phyloP scores from a whole-genome alignment of 2,329 filamentous ascomycete genomes.

The Alternaria postmessia region DNA sequence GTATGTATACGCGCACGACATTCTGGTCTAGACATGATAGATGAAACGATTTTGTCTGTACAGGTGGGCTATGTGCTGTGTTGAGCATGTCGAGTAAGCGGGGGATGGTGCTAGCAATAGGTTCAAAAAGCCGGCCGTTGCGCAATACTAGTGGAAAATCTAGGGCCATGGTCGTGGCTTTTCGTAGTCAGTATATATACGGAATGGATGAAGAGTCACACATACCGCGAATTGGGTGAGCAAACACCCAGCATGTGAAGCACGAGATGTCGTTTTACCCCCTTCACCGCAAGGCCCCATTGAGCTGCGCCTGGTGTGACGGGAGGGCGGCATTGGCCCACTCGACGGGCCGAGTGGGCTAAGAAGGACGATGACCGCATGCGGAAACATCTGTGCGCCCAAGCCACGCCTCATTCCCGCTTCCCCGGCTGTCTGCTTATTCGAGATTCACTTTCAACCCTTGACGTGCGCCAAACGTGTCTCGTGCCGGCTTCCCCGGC shows the following conservation, averaged over 20 bases:
- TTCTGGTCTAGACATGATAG: constrained; percentile 44
- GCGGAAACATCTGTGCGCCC: constrained; percentile 23
- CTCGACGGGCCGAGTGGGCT: constrained; percentile 36
- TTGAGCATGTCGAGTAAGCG: constrained; percentile 36
- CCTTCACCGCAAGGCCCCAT: constrained; percentile 42
- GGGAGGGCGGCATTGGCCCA: constrained; percentile 35
- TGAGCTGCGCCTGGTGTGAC: constrained; percentile 37
- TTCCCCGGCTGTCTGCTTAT: constrained; percentile 36
- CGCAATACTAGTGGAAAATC: constrained; percentile 27
- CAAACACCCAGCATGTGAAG: constrained; percentile 35
- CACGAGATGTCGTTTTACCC: constrained; percentile 39
- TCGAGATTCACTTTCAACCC: constrained; percentile 20
- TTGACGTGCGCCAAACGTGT: constrained; percentile 27
- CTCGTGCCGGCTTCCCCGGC: constrained; percentile 43
- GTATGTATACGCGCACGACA: constrained; percentile 44
- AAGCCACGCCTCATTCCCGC: constrained; percentile 20
- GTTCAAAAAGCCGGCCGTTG: constrained; percentile 24
- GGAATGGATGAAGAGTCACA: constrained; percentile 26
- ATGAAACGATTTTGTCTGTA: constrained; percentile 35
- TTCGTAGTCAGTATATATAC: constrained; percentile 34
- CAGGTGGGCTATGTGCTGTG: constrained; percentile 29
- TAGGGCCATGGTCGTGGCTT: constrained; percentile 31
- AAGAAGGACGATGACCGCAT: constrained; percentile 19
- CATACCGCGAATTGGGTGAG: constrained; percentile 27
- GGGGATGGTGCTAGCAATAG: constrained; percentile 26